Evolutionary conservation across 1,284 basidiomycete genomes (phyloP), one percentile per base, ranked within the genome.

Genomic region (Fomitiporia mediterranea): DNA sequence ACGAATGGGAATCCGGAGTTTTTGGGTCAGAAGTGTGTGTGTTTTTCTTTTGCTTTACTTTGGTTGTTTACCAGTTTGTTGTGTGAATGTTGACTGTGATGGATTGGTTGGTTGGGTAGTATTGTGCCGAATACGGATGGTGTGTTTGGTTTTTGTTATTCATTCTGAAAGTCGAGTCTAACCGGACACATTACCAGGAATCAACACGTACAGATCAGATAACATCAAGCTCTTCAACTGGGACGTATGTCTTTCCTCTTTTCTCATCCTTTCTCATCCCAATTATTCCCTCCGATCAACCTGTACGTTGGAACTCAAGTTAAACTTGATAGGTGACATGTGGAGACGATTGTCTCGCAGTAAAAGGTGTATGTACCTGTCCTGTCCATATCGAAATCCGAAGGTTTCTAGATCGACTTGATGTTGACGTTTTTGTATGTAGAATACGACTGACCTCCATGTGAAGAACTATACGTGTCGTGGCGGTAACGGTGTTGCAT

Each of bases 51-150:
- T 59, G 60, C 74, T 69, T 8, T 17, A 17, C 5, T 7, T 3
- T 5, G 21, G 21, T n/a, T 51, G 35, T 51, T 15, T 51, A 34
- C 9, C 59, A 37, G 37, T 46, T 38, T 19, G 42, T 40, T 32
- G 11, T 34, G 15, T 40, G 38, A 43, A 19, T 55, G 43, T 23
- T 25, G 21, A 39, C 23, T 25, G 28, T n/a, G n/a, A n/a, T n/a
- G n/a, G n/a, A n/a, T n/a, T n/a, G n/a, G n/a, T n/a, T n/a, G n/a
- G 9, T 30, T 30, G 23, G 21, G 19, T 50, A 82, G 80, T 63
- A 76, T 82, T 61, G 80, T 85, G 0, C 82, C 79, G 51, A 86
- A 86, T 65, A 86, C 82, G 3, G 82, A 84, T 68, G 81, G 82
- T 77, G 38, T 48, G 65, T 53, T 21, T 17, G 11, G 9, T 17